These are phyloP conservation scores for Themeda triandra DNA, from an alignment of 176 grass and related monocot genomes.

Conservation along the genomic window DNA sequence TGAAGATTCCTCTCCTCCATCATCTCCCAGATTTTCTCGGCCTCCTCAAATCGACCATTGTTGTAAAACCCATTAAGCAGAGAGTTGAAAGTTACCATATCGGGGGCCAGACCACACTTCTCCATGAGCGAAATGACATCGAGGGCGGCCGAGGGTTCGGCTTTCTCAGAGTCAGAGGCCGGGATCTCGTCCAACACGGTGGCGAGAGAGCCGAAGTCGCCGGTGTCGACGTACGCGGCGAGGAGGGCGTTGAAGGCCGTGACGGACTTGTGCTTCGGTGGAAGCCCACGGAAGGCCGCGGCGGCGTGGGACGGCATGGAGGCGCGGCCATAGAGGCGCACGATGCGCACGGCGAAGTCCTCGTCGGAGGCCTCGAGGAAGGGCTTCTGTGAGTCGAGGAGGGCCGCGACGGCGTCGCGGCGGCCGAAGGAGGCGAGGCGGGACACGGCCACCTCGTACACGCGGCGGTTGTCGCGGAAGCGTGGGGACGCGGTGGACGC, in stretches of 20 bases:
- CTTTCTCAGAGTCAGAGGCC: constrained; percentile 12
- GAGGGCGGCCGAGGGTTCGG: constrained; percentile 42
- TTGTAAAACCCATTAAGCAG: constrained; percentile 56
- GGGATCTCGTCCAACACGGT: constrained; percentile 38
- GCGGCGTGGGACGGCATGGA: constrained; percentile 52
- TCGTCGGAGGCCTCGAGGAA: constrained; percentile 37
- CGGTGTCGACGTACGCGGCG: not conserved
- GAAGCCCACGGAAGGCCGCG: constrained; percentile 39
- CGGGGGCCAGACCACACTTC: constrained; percentile 31
- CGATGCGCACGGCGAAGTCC: constrained; percentile 46
- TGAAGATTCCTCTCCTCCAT: constrained; percentile 55
- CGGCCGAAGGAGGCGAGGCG: constrained; percentile 44
- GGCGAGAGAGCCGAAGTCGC: constrained; percentile 20
- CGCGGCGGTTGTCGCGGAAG: constrained; percentile 43
- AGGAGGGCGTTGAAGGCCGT: constrained; percentile 52
- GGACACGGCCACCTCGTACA: constrained; percentile 41
- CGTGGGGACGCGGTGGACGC: constrained; percentile 19
- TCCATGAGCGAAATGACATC: constrained; percentile 50
- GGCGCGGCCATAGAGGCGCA: constrained; percentile 58
- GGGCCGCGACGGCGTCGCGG: constrained; percentile 38
- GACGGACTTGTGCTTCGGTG: constrained; percentile 19
- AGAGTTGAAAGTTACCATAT: constrained; percentile 40
- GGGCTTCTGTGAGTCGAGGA: constrained; percentile 53
- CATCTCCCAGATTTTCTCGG: constrained; percentile 46
- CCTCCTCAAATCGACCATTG: constrained; percentile 26